These are phyloP conservation scores for Phenoliferia sp. DNA, from an alignment of 1,284 basidiomycete genomes.

Conservation along the genomic window DNA sequence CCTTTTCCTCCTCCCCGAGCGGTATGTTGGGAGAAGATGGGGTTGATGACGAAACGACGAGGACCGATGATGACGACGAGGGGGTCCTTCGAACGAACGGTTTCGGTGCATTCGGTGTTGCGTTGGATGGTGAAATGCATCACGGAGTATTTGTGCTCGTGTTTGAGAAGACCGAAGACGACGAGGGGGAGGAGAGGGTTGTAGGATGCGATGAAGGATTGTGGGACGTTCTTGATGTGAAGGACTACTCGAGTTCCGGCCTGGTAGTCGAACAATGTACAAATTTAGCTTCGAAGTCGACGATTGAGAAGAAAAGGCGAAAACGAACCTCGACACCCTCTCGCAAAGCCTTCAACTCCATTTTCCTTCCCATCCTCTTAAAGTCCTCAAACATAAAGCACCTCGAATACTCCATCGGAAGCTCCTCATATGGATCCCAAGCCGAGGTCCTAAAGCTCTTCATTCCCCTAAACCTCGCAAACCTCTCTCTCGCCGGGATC, in stretches of 20 bases:
- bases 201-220: conserved; percentile 45
- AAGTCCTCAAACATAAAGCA: conserved; percentile 98
- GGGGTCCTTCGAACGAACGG: conserved; percentile 89
- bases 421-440: conserved; percentile 96
- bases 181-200: conserved; percentile 55
- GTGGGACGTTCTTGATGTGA: conserved; percentile 65
- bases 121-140: conserved; percentile 89
- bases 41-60: conserved; percentile 74
- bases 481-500: conserved; percentile 75
- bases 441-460: conserved; percentile 88
- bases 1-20: conserved; percentile 77
- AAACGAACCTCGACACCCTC: conserved; percentile 63
- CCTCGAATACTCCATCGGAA: conserved; percentile 86
- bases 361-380: conserved; percentile 72
- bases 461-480: conserved; percentile 88
- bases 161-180: conserved; percentile 67
- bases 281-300: neutral
- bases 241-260: conserved; percentile 73
- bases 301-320: neutral
- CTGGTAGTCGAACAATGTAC: conserved; percentile 51
- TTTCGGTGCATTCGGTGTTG: conserved; percentile 88
- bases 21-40: conserved; percentile 87
- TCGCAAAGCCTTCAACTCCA: conserved; percentile 58
- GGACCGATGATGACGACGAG: conserved; percentile 85
- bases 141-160: conserved; percentile 79